Conservation (phyloP, 495 filamentous ascomycete species). For the Lasiosphaeris hirsuta region DNA sequence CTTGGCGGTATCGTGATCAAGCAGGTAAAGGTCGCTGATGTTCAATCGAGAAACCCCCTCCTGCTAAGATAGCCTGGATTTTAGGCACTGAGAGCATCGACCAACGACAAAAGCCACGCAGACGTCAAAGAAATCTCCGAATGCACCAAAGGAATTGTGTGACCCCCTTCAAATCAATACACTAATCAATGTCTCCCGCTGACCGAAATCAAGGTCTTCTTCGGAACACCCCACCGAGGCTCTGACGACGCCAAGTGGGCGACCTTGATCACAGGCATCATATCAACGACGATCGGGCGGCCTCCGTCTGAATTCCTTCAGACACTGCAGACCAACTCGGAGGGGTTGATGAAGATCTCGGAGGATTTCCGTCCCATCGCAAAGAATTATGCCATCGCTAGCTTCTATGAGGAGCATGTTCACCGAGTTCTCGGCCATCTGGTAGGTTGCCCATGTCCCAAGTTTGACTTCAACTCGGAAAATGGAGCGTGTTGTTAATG, state of each 20-base stretch:
- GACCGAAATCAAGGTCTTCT: no score
- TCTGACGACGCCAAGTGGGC: constrained; percentile 17
- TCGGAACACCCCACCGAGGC: constrained; percentile 27
- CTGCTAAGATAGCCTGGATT: no score
- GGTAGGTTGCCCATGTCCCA: constrained; percentile 20
- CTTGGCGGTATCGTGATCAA: no score
- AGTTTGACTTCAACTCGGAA: neutral
- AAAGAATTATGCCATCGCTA: neutral
- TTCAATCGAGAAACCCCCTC: no score
- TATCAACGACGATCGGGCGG: neutral
- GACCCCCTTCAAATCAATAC: no score
- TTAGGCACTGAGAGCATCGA: no score
- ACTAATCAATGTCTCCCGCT: no score
- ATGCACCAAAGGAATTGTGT: no score
- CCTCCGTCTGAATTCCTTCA: neutral
- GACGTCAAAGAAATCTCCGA: no score
- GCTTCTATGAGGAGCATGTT: constrained; percentile 1
- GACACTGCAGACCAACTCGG: neutral
- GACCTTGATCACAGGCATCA: neutral
- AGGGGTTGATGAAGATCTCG: neutral
- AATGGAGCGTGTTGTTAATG: neutral
- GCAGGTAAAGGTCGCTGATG: no score
- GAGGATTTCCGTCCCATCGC: constrained; percentile 1
- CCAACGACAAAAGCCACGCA: no score
- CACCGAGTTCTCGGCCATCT: neutral